Evolutionary conservation across 2,329 filamentous ascomycete genomes (phyloP), one percentile per base, ranked within the genome.

Genomic region (Fragosphaeria purpurea): DNA sequence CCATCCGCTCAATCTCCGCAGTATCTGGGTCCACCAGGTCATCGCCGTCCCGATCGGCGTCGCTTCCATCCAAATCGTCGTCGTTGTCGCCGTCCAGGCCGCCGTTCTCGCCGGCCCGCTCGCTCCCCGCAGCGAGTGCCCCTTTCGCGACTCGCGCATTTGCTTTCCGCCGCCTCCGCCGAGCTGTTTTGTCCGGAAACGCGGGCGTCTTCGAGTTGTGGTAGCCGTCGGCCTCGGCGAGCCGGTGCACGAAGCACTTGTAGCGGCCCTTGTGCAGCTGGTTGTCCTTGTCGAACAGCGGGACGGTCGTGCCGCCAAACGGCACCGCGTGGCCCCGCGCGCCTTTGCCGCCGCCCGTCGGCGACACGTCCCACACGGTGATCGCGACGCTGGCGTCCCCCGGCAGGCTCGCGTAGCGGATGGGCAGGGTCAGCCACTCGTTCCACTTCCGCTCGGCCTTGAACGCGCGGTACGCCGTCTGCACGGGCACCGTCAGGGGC

Each of bases 361-460:
- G 88, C 2, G 88, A 94, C 12, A 96, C 67, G 63, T 98, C 94
- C 93, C 93, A 98, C 52, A 97, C 70, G 1, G 94, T 98, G 53
- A 98, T 88, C 22, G 90, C 90, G 38, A 98, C 76, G 61, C 88
- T 86, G 2, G 90, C 82, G 60, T 88, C 87, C 42, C 83, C 72
- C 1, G 93, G 90, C 1, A 95, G 77, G 52, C 85, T 84, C 55
- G 86, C 83, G 66, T 96, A 93, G 5, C 82, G 78, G 54, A 97
- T 82, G 0, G 93, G 91, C 40, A 98, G 72, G 35, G 85, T 82
- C 33, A 98, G 79, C 93, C 94, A 98, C 70, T 97, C 91, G 64
- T 95, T 95, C 93, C 93, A 83, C 74, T 73, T 79, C 69, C 82
- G 71, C 61, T 85, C 81, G 38, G 77, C 78, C 63, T 89, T 88